Percentiles rank a stretch among this genome's conserved stretches.
Conservation (phyloP, 352 stramenopile genomes). For the Pythium rishiriense region DNA sequence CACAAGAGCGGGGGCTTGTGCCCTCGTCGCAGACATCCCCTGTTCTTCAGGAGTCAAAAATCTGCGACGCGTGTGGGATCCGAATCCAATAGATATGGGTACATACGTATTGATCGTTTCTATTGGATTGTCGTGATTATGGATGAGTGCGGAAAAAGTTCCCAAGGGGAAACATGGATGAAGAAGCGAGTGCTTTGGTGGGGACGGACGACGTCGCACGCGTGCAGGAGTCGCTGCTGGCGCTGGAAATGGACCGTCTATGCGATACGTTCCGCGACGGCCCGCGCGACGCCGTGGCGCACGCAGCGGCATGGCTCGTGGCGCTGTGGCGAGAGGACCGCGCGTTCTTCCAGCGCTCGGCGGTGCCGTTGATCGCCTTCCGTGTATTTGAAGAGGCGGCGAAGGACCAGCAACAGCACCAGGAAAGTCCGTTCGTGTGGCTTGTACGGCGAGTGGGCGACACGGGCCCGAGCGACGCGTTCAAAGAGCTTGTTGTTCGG, state of each 20-base stretch:
- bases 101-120: background rate
- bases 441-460: constrained; percentile 17
- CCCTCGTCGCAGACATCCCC: no score
- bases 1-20: no score
- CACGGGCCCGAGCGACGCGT: background rate
- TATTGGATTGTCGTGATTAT: no score
- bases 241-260: constrained; percentile 24
- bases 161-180: background rate
- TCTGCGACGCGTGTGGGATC: no score
- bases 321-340: constrained; percentile 24
- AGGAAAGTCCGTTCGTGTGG: background rate
- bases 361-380: constrained; percentile 20
- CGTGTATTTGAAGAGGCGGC: constrained; percentile 11
- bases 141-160: no score
- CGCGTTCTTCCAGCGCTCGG: constrained; percentile 18
- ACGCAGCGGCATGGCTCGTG: constrained; percentile 4
- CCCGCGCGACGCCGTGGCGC: constrained; percentile 1
- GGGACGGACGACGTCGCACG: background rate
- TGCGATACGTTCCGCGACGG: constrained; percentile 11
- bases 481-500: constrained; percentile 17
- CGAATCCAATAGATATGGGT: constrained; percentile 9
- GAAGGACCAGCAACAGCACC: background rate
- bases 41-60: no score
- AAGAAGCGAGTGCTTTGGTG: no score
- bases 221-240: constrained; percentile 22